Conservation (phyloP, 2,329 filamentous ascomycete genomes). For the Lizonia empirigonia region DNA sequence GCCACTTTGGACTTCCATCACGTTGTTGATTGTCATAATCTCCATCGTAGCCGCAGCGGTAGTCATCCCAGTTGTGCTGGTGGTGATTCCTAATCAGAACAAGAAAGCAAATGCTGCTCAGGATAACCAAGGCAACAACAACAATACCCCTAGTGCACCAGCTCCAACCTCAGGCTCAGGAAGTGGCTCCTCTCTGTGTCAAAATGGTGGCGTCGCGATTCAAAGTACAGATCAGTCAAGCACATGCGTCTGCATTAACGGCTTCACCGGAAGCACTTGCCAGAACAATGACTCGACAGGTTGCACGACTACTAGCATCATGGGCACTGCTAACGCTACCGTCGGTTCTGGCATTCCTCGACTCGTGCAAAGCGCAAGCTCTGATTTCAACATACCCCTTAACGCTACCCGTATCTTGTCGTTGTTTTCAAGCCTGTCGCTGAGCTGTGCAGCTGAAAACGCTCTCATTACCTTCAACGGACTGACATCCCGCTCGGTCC, state of each 20-base stretch:
- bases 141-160: constrained; percentile 22
- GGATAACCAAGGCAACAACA: constrained; percentile 27
- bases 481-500: constrained; percentile 39
- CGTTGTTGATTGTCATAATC: constrained; percentile 68
- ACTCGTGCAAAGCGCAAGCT: constrained; percentile 67
- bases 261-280: constrained; percentile 74
- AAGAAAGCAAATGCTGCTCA: constrained; percentile 29
- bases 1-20: constrained; percentile 76
- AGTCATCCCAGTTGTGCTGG: constrained; percentile 73
- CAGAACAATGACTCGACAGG: constrained; percentile 54
- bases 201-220: constrained; percentile 81
- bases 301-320: constrained; percentile 60
- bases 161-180: constrained; percentile 29
- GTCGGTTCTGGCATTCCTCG: constrained; percentile 79
- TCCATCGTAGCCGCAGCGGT: constrained; percentile 80
- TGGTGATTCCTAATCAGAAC: constrained; percentile 61
- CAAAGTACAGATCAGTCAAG: constrained; percentile 68
- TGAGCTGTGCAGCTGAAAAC: constrained; percentile 86
- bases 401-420: constrained; percentile 71
- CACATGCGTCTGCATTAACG: constrained; percentile 86
- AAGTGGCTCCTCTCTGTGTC: constrained; percentile 60
- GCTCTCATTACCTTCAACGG: constrained; percentile 83
- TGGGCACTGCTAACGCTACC: constrained; percentile 64
- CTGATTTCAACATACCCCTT: constrained; percentile 78
- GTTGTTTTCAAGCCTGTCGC: constrained; percentile 73